Evolutionary conservation across 1,284 basidiomycete species (phyloP).

Genomic region (Sphaerobolus stellatus): DNA sequence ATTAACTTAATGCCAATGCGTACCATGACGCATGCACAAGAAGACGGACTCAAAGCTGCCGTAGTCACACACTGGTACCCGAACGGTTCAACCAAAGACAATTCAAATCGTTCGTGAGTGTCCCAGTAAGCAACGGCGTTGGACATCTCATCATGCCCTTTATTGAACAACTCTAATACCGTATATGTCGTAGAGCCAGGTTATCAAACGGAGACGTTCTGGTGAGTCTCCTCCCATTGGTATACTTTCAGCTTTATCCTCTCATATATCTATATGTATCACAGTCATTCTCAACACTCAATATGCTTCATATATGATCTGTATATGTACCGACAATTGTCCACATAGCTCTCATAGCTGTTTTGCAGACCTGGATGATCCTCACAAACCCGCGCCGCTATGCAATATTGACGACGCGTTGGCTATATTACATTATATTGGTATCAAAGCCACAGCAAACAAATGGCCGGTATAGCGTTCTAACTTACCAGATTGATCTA

Average conservation of each 20-base stretch:
- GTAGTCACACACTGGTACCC: too few species aligned
- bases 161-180: too few species aligned
- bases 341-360: neutral
- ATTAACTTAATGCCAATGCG: too few species aligned
- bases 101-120: too few species aligned
- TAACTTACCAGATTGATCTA: neutral
- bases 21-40: too few species aligned
- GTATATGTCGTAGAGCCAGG: slow-evolving; percentile 11
- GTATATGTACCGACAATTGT: neutral
- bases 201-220: slow-evolving; percentile 10
- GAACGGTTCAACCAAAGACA: too few species aligned
- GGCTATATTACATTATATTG: slow-evolving; percentile 41
- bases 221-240: slow-evolving; percentile 1
- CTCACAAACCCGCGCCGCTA: slow-evolving; percentile 28
- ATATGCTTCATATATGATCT: slow-evolving; percentile 43
- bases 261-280: slow-evolving; percentile 15
- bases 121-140: too few species aligned
- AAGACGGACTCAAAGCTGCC: too few species aligned
- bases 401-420: slow-evolving; percentile 46
- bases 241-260: neutral
- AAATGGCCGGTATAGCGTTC: slow-evolving; percentile 4
- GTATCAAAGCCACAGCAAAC: slow-evolving; percentile 25
- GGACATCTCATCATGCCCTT: too few species aligned
- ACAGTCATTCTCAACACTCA: slow-evolving; percentile 34
- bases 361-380: slow-evolving; percentile 38